These are phyloP conservation scores for Amanita rubescens DNA, from an alignment of 768 basidiomycete genomes.

Conservation along the genomic window DNA sequence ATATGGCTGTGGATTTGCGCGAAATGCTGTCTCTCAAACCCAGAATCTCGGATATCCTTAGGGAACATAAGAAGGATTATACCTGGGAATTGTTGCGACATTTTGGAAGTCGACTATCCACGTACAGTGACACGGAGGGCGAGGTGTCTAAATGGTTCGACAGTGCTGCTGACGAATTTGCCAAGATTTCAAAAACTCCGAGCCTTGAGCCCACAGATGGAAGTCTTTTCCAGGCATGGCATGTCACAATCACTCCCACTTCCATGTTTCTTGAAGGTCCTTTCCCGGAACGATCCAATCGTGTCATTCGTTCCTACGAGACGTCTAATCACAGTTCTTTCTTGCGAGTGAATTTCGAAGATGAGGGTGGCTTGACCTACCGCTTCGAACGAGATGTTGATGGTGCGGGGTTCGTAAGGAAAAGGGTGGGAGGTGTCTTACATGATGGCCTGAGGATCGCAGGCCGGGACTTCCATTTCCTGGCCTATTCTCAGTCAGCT, in stretches of 20 bases:
- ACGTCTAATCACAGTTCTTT: slow-evolving; percentile 42
- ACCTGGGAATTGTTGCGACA: slow-evolving; percentile 31
- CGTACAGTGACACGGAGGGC: slow-evolving; percentile 19
- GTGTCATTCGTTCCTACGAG: slow-evolving; percentile 48
- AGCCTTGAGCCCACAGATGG: slow-evolving; percentile 24
- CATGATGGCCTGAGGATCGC: slow-evolving; percentile 46
- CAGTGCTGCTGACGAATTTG: slow-evolving; percentile 19
- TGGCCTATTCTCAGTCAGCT: slow-evolving; percentile 71
- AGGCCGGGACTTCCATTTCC: slow-evolving; percentile 48
- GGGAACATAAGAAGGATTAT: slow-evolving; percentile 25
- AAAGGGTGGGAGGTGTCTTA: slow-evolving; percentile 38
- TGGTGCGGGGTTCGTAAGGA: slow-evolving; percentile 38
- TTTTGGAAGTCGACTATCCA: slow-evolving; percentile 14
- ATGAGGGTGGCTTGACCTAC: slow-evolving; percentile 47
- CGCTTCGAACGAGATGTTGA: slow-evolving; percentile 53
- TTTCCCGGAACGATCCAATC: slow-evolving; percentile 51
- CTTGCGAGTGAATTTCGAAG: slow-evolving; percentile 55
- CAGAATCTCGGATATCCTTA: slow-evolving; percentile 23
- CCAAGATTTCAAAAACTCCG: slow-evolving; percentile 14
- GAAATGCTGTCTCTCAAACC: slow-evolving; percentile 42
- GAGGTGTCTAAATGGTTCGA: slow-evolving; percentile 26
- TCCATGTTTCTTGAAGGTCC: slow-evolving; percentile 46
- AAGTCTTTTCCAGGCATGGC: slow-evolving; percentile 35
- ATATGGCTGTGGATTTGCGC: slow-evolving; percentile 35
- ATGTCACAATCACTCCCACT: slow-evolving; percentile 48